phyloP scores from a whole-genome alignment of 306 rosid genomes.

The Trifolium pratense region DNA sequence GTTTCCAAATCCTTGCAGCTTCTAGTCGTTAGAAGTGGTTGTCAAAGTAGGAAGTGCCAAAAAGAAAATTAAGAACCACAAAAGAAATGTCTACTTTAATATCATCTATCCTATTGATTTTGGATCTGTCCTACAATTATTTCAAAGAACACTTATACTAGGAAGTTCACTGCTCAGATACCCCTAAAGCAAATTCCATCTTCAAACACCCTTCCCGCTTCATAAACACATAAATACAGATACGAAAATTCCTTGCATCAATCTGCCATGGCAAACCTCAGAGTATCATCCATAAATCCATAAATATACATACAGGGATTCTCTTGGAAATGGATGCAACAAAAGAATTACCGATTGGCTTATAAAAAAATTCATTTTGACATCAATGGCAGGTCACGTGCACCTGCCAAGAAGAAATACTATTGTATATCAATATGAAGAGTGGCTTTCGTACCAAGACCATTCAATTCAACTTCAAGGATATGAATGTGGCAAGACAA shows the following conservation, averaged over 20 bases:
- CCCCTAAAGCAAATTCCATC: constrained; percentile 36
- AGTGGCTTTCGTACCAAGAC: not conserved
- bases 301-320: constrained; percentile 61
- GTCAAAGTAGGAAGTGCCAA: not conserved
- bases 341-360: constrained; percentile 28
- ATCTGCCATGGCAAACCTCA: constrained; percentile 45
- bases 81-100: constrained; percentile 21
- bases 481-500: constrained; percentile 12
- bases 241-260: constrained; percentile 41
- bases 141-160: constrained; percentile 34
- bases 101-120: constrained; percentile 34
- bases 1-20: constrained; percentile 28
- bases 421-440: constrained; percentile 21
- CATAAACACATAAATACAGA: constrained; percentile 39
- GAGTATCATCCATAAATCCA: constrained; percentile 49
- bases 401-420: constrained; percentile 49
- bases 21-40: constrained; percentile 15
- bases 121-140: constrained; percentile 49
- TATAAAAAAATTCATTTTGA: constrained; percentile 39
- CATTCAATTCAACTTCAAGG: constrained; percentile 10
- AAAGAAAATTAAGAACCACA: not conserved
- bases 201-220: constrained; percentile 27
- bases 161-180: constrained; percentile 43
- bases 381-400: constrained; percentile 15
- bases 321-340: constrained; percentile 41